Percentiles rank a stretch among this genome's conserved stretches.
Evolutionary conservation across 495 filamentous ascomycete genomes (phyloP).

Genomic region (Xylaria acuta): DNA sequence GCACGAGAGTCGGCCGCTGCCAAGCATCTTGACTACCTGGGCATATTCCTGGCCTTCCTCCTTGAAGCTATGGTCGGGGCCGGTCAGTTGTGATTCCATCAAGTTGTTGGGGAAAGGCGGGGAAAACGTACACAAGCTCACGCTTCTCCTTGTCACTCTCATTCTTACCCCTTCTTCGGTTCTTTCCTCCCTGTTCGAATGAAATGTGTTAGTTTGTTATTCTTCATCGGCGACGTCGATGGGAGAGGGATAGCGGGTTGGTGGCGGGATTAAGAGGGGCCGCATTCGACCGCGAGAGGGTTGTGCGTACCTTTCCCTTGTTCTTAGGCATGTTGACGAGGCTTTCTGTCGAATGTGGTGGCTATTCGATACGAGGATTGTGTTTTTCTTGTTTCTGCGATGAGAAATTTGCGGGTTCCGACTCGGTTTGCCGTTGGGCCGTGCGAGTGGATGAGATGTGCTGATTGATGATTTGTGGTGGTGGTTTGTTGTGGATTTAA

Average conservation of each 20-base stretch:
- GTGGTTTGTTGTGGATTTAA: constrained; percentile 23
- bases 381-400: constrained; percentile 16
- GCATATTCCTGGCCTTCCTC: constrained; percentile 99
- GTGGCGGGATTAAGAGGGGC: constrained; percentile 36
- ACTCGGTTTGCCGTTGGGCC: not conserved
- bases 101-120: not conserved
- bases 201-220: constrained; percentile 15
- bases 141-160: constrained; percentile 99
- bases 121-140: constrained; percentile 63
- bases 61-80: constrained; percentile 70
- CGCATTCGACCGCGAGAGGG: not conserved
- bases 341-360: not conserved
- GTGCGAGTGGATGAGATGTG: constrained; percentile 14
- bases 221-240: constrained; percentile 14
- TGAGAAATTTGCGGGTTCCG: not conserved
- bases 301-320: constrained; percentile 85
- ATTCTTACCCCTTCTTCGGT: constrained; percentile 98
- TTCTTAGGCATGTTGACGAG: constrained; percentile 87
- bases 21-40: constrained; percentile 98
- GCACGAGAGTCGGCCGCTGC: constrained; percentile 95
- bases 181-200: constrained; percentile 86
- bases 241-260: constrained; percentile 25
- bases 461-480: constrained; percentile 7
- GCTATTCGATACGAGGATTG: not conserved
- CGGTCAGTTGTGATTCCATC: constrained; percentile 8